Evolutionary conservation across 73 alveolate genomes (phyloP).

Genomic region (Uronychia binucleata): DNA sequence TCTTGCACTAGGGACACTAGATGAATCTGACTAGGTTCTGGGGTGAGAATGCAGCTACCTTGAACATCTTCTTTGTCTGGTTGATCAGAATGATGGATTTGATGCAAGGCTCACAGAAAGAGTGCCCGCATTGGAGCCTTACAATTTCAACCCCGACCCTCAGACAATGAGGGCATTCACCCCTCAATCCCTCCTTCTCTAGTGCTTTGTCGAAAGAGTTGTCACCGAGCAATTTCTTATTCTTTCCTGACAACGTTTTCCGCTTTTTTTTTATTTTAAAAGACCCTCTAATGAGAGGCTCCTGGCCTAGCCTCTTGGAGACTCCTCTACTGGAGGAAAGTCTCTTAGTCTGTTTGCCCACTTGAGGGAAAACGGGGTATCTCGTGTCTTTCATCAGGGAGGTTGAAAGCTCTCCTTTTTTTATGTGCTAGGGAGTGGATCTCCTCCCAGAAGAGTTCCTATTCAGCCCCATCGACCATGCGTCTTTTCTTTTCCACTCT

Average conservation of each 20-base stretch:
- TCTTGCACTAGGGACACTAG: background rate
- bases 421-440: too few species aligned
- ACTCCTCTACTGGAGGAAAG: too few species aligned
- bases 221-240: background rate
- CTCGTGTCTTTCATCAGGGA: too few species aligned
- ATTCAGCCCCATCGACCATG: too few species aligned
- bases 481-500: background rate
- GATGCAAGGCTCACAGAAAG: background rate
- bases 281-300: background rate
- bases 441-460: too few species aligned
- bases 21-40: background rate
- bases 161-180: conserved; percentile 1
- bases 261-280: background rate
- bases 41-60: background rate
- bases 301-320: too few species aligned
- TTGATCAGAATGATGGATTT: background rate
- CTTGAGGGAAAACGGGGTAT: too few species aligned
- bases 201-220: background rate
- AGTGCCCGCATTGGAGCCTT: background rate
- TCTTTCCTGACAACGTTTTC: background rate
- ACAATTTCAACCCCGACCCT: background rate
- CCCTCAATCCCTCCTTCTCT: background rate
- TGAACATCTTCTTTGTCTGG: background rate
- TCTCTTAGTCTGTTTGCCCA: too few species aligned
- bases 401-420: background rate